Conservation (phyloP, 73 alveolate species). For the Uronychia binucleata region DNA sequence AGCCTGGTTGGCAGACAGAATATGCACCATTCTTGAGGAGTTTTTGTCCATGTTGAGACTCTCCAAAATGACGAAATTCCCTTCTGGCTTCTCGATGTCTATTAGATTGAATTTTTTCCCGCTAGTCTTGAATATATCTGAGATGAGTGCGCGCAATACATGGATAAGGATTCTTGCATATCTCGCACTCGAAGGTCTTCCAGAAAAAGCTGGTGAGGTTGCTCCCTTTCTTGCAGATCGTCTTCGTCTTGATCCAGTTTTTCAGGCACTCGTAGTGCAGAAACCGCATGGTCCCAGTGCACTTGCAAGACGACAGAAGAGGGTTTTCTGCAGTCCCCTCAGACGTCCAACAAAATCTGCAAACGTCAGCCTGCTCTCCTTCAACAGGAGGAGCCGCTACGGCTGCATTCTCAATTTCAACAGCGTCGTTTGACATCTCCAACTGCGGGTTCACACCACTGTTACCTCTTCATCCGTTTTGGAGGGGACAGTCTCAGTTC, state of each 20-base stretch:
- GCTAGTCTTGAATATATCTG: constrained; percentile 4
- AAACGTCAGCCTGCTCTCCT: constrained; percentile 15
- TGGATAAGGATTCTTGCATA: constrained; percentile 88
- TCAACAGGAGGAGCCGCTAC: constrained; percentile 1
- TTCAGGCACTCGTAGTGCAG: constrained; percentile 85
- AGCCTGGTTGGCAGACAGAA: constrained; percentile 2
- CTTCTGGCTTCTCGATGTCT: constrained; percentile 31
- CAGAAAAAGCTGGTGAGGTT: constrained; percentile 46
- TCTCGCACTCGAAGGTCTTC: constrained; percentile 91
- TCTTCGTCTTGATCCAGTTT: constrained; percentile 80
- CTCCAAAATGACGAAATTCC: constrained; percentile 48
- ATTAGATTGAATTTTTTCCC: constrained; percentile 31
- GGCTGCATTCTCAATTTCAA: constrained; percentile 12
- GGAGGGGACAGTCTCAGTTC: constrained; percentile 19
- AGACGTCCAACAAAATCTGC: constrained; percentile 85
- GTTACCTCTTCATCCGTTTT: background rate
- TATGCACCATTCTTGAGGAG: constrained; percentile 32
- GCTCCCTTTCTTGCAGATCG: constrained; percentile 56
- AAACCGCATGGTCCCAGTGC: constrained; percentile 84
- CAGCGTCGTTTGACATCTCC: background rate
- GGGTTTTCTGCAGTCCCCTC: constrained; percentile 80
- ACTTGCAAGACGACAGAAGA: constrained; percentile 74
- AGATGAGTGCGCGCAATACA: background rate
- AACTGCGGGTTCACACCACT: background rate
- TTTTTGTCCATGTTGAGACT: constrained; percentile 62